phyloP scores from a whole-genome alignment of 192 early-diverging fungal genomes.

The Linderina pennispora region DNA sequence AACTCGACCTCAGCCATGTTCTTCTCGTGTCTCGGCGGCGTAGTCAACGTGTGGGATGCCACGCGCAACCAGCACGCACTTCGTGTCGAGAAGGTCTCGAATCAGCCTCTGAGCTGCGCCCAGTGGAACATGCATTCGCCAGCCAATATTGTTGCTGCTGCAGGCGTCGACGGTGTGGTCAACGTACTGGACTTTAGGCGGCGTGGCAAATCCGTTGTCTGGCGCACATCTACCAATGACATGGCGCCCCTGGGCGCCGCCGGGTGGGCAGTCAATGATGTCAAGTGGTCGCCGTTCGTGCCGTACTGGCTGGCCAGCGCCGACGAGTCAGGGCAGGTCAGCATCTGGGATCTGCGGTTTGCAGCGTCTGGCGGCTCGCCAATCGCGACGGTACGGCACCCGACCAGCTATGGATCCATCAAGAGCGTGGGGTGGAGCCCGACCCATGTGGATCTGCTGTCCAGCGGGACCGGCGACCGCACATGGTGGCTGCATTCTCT shows the following conservation, averaged over 20 bases:
- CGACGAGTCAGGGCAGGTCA: slow-evolving; percentile 53
- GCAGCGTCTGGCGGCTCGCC: slow-evolving; percentile 35
- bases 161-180: slow-evolving; percentile 27
- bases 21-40: slow-evolving; percentile 36
- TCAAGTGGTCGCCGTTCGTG: slow-evolving; percentile 66
- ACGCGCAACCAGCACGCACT: slow-evolving; percentile 25
- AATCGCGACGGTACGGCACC: slow-evolving; percentile 17
- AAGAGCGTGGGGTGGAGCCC: slow-evolving; percentile 58
- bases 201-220: slow-evolving; percentile 47
- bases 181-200: slow-evolving; percentile 41
- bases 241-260: neutral
- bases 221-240: slow-evolving; percentile 37
- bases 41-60: slow-evolving; percentile 46
- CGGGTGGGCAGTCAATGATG: slow-evolving; percentile 39
- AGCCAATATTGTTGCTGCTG: slow-evolving; percentile 30
- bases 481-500: slow-evolving; percentile 53
- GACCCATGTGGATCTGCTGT: slow-evolving; percentile 57
- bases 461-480: slow-evolving; percentile 54
- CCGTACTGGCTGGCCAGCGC: slow-evolving; percentile 70
- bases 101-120: slow-evolving; percentile 28
- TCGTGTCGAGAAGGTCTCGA: slow-evolving; percentile 35
- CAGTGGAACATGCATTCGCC: slow-evolving; percentile 37
- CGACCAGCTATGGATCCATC: slow-evolving; percentile 20
- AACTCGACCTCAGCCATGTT: slow-evolving; percentile 21
- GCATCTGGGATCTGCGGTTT: slow-evolving; percentile 70